Evolutionary conservation across 2,329 filamentous ascomycete species (phyloP).

Genomic region (Biscogniauxia sp.): DNA sequence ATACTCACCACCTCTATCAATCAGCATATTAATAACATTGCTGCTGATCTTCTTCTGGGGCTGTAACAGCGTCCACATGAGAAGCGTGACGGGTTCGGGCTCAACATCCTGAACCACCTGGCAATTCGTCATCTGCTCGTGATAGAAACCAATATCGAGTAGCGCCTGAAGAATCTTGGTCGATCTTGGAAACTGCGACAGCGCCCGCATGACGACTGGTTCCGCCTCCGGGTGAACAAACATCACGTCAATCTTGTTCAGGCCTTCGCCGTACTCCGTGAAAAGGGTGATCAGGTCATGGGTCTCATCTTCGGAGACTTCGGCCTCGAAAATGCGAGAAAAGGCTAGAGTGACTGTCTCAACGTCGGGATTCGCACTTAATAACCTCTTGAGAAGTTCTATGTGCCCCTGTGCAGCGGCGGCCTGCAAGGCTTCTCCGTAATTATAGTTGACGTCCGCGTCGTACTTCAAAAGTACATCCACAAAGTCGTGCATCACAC

Average conservation of each 20-base stretch:
- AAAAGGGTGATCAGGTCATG: constrained; percentile 52
- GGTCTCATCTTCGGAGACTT: constrained; percentile 47
- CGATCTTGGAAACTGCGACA: constrained; percentile 55
- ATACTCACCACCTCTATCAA: constrained; percentile 41
- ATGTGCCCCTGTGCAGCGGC: constrained; percentile 52
- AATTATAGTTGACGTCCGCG: constrained; percentile 48
- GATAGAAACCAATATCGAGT: constrained; percentile 57
- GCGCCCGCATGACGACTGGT: constrained; percentile 51
- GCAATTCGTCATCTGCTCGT: constrained; percentile 50
- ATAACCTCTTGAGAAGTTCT: constrained; percentile 48
- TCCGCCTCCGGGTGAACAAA: constrained; percentile 40
- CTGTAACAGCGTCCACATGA: constrained; percentile 61
- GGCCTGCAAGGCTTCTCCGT: constrained; percentile 52
- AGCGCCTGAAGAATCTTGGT: constrained; percentile 50
- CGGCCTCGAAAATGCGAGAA: constrained; percentile 53
- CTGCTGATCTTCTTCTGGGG: constrained; percentile 63
- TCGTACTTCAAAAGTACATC: constrained; percentile 41
- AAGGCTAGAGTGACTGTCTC: constrained; percentile 53
- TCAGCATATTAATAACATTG: constrained; percentile 53
- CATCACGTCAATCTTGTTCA: constrained; percentile 50
- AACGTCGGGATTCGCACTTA: constrained; percentile 48
- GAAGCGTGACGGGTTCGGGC: constrained; percentile 53
- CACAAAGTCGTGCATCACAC: constrained; percentile 46
- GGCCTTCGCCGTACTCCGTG: constrained; percentile 46
- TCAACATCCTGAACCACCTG: constrained; percentile 45